Percentiles rank a stretch among this genome's conserved stretches.
Evolutionary conservation across 176 grass and related monocot species (phyloP).

Genomic region (Avena insularis): DNA sequence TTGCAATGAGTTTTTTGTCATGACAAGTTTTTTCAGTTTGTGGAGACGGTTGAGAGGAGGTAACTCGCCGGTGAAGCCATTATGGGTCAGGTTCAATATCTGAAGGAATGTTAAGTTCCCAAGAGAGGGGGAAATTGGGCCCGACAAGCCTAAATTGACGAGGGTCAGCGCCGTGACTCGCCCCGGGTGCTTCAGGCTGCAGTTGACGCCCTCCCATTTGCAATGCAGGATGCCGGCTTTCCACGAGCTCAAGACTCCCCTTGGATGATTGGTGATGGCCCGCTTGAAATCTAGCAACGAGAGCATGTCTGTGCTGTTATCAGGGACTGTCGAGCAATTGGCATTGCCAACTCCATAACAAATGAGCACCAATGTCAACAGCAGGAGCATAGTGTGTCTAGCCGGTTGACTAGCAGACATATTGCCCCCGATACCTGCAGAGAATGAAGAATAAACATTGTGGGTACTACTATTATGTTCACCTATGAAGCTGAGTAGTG

Average conservation of each 20-base stretch:
- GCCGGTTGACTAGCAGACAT: background rate
- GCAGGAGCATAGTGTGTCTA: background rate
- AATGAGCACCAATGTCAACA: background rate
- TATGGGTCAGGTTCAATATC: background rate
- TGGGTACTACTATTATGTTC: too few relatives aligned
- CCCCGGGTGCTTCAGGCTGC: background rate
- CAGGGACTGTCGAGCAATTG: background rate
- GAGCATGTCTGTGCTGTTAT: background rate
- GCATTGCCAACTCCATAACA: background rate
- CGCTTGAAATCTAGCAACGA: background rate
- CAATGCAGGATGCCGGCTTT: too few relatives aligned
- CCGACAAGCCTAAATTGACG: background rate
- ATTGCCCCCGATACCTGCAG: background rate
- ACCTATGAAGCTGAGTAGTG: too few relatives aligned
- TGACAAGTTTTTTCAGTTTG: rapidly evolving
- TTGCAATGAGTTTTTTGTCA: background rate
- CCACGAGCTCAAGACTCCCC: background rate
- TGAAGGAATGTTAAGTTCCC: background rate
- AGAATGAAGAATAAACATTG: background rate
- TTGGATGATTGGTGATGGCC: background rate
- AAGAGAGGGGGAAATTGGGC: background rate
- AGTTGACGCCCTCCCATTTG: too few relatives aligned
- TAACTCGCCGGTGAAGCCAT: background rate
- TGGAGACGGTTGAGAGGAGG: background rate
- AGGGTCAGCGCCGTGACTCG: background rate